phyloP scores from a whole-genome alignment of 192 early-diverging fungal species.

The Geranomyces michiganensis region DNA sequence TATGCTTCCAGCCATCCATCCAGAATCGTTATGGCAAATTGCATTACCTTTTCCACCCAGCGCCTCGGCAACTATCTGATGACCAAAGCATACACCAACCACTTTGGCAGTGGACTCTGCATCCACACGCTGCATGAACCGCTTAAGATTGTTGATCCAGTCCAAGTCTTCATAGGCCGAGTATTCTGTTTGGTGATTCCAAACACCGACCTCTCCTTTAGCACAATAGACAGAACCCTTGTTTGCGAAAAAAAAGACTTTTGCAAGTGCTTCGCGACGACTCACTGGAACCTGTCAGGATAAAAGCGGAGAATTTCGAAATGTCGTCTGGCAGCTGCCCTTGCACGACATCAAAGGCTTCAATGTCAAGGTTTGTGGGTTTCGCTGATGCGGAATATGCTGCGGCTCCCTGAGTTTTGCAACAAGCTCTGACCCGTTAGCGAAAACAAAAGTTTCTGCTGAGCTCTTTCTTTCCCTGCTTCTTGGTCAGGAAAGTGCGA shows the following conservation, averaged over 20 bases:
- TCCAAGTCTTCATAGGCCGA: conserved; percentile 66
- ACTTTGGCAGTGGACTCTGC: conserved; percentile 46
- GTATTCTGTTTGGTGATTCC: too few relatives aligned
- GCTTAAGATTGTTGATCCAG: conserved; percentile 67
- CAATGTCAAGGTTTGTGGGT: conserved; percentile 19
- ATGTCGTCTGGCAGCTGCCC: conserved; percentile 24
- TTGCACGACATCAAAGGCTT: conserved; percentile 32
- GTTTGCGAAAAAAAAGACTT: not conserved
- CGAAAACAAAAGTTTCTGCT: not conserved
- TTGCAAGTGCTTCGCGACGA: too few relatives aligned
- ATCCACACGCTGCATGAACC: conserved; percentile 52
- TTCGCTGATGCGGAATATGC: not conserved
- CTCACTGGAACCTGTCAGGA: conserved; percentile 48
- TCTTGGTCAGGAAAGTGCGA: not conserved
- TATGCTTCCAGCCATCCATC: too few relatives aligned
- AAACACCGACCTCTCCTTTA: not conserved
- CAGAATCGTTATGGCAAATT: too few relatives aligned
- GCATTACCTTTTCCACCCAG: conserved; percentile 53
- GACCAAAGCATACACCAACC: conserved; percentile 83
- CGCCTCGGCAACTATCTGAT: conserved; percentile 77
- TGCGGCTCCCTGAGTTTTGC: not conserved
- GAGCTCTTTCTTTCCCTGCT: not conserved
- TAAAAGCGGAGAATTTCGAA: conserved; percentile 33
- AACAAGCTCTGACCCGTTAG: not conserved
- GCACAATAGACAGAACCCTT: not conserved